Percentiles rank a stretch among this genome's conserved stretches.
phyloP scores from a whole-genome alignment of 345 rosid genomes.

The Reutealis trisperma region DNA sequence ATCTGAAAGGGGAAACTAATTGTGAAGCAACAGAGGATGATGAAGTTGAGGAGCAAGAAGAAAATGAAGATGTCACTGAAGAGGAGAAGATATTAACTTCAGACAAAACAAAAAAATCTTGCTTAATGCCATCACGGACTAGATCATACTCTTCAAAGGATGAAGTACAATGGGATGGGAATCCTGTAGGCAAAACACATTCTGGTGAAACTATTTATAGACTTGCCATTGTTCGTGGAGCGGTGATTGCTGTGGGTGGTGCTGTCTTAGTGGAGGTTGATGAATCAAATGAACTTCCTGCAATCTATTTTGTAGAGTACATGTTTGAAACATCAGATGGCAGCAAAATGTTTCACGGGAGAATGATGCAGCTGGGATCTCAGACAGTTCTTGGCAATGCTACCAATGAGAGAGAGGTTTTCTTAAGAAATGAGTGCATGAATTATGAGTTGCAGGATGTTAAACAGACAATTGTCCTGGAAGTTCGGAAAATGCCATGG shows the following conservation, averaged over 20 bases:
- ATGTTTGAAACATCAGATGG: conserved; percentile 33
- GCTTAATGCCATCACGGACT: conserved; percentile 1
- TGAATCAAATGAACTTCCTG: conserved; percentile 19
- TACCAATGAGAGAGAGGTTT: conserved; percentile 33
- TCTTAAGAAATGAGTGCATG: conserved; percentile 32
- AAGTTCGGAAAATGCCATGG: conserved; percentile 24
- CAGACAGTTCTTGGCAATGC: conserved; percentile 36
- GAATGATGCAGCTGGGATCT: conserved; percentile 27
- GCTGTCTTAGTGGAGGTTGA: conserved; percentile 22
- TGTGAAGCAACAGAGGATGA: conserved; percentile 27
- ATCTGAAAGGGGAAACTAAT: conserved; percentile 11
- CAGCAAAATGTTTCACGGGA: conserved; percentile 34
- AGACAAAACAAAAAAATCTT: conserved; percentile 17
- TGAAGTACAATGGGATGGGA: conserved; percentile 30
- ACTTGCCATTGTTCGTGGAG: conserved; percentile 27
- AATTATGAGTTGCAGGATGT: conserved; percentile 22
- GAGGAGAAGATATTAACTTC: conserved; percentile 25
- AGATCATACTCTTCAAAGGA: conserved; percentile 7
- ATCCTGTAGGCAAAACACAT: conserved; percentile 16
- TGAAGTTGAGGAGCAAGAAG: conserved; percentile 30
- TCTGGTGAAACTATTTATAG: conserved; percentile 25
- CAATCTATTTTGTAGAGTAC: conserved; percentile 28
- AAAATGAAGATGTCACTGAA: conserved; percentile 29
- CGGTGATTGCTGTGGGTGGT: conserved; percentile 21
- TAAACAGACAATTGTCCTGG: conserved; percentile 20